These are phyloP conservation scores for Rhizophlyctis rosea DNA, from an alignment of 192 early-diverging fungal genomes.

Conservation along the genomic window DNA sequence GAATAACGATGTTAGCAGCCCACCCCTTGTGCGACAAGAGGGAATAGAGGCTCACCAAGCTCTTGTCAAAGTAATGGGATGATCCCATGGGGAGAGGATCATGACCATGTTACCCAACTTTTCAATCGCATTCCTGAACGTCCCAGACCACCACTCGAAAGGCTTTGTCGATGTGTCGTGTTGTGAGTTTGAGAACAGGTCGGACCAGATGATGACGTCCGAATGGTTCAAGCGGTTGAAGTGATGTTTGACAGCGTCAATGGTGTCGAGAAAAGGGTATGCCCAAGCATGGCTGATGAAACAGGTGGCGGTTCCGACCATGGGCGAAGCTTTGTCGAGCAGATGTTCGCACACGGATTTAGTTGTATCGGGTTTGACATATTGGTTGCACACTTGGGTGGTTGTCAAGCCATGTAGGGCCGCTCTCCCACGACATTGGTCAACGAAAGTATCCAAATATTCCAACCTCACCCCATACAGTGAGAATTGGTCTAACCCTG, in stretches of 20 bases:
- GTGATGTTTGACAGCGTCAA: slow-evolving; percentile 1
- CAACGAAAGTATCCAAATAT: not conserved
- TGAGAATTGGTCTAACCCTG: not conserved
- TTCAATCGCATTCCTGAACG: not conserved
- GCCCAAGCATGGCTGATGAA: not conserved
- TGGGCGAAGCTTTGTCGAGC: not conserved
- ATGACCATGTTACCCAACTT: not conserved
- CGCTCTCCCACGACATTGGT: not conserved
- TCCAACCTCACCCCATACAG: not conserved
- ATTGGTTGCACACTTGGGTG: not conserved
- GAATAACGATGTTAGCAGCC: no score
- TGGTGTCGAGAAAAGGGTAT: not conserved
- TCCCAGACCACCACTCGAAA: not conserved
- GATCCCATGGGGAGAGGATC: not conserved
- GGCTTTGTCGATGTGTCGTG: not conserved
- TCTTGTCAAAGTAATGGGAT: not conserved
- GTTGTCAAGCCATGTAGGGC: not conserved
- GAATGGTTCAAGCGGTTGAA: not conserved
- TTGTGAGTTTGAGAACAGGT: not conserved
- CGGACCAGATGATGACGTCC: not conserved
- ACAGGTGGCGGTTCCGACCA: not conserved
- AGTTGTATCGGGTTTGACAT: not conserved
- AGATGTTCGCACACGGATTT: not conserved
- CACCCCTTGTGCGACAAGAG: no score
- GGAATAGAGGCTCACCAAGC: no score